Evolutionary conservation across 2,329 filamentous ascomycete species (phyloP), one percentile per base, ranked within the genome.

Genomic region (Dothideomycetidae sp.): DNA sequence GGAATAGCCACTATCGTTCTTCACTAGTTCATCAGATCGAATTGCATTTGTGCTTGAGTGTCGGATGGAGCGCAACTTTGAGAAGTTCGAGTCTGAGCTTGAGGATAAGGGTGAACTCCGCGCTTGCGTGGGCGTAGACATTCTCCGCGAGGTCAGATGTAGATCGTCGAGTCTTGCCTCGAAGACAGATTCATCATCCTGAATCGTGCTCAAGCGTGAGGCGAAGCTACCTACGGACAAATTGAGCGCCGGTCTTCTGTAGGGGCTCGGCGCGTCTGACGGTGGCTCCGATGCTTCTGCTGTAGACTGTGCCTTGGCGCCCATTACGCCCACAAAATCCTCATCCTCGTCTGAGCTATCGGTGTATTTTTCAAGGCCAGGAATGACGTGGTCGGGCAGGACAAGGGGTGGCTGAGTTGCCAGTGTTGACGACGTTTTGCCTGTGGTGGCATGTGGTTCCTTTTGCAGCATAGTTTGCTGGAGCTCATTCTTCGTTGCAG

Each of bases 171-270:
- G 30, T 3, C 30, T 31, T 17, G 26, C 36, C 17, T 36, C 33
- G n/a, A 36, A 29, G 4, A 38, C 16, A n/a, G 36, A 38, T 14
- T 38, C 36, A 10, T 38, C 18, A 18, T 38, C 36, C 14, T 38
- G 14, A 5, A 38, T 38, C 3, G 36, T 38, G 10, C 28, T 31
- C 11, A 38, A 19, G 9, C 36, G n/a, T n/a, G 36, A 38, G 29
- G 33, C 31, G 29, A 38, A 16, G 9, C 29, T 32, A 7, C 29
- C 29, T 9, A 38, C 29, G n/a, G 36, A 38, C 4, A 32, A 16
- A 28, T 38, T 38, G 36, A 38, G 31, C 3, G 29, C 29, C 13
- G 36, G 36, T 14, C 31, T 31, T 18, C 23, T 38, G 29, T 32
- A 38, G 9, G 18, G 29, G n/a, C 29, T 30, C 4, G 36, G 16